Evolutionary conservation across 164 flowering plant species (phyloP).

Genomic region (Tetrastigma voinierianum): DNA sequence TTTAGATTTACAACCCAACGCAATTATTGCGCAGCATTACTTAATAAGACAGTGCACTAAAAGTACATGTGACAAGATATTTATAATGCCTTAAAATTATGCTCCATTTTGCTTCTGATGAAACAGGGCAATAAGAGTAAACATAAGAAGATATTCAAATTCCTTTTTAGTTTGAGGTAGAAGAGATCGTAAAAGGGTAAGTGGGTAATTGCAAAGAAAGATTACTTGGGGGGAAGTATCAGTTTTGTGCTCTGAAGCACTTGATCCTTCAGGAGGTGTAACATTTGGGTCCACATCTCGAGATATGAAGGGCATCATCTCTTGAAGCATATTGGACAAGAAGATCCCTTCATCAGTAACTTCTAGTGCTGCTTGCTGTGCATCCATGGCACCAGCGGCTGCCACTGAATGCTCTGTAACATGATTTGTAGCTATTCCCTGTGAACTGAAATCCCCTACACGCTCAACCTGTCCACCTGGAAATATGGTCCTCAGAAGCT

Average conservation of each 20-base stretch:
- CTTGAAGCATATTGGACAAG: constrained; percentile 30
- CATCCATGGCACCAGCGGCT: constrained; percentile 8
- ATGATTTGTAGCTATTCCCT: constrained; percentile 6
- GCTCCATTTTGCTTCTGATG: background rate
- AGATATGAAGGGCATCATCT: constrained; percentile 29
- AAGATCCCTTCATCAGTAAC: constrained; percentile 29
- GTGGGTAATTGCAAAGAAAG: background rate
- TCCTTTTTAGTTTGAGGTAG: background rate
- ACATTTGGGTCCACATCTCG: constrained; percentile 3
- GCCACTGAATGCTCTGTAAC: constrained; percentile 10
- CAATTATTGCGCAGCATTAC: no score
- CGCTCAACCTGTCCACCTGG: constrained; percentile 26
- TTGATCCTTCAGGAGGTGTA: constrained; percentile 1
- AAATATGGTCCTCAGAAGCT: constrained; percentile 22
- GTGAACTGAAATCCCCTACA: constrained; percentile 15
- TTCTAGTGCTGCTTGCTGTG: constrained; percentile 19
- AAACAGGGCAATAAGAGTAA: background rate
- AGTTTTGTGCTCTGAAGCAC: constrained; percentile 7
- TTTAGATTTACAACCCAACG: background rate
- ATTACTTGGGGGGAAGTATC: constrained; percentile 23
- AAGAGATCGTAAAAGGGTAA: background rate
- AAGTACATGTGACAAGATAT: no score
- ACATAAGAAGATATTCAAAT: background rate
- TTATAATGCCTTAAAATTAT: background rate
- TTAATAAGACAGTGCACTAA: no score